phyloP scores from a whole-genome alignment of 225 moss, liverwort and hornwort genomes.

The Marchantia polymorpha region DNA sequence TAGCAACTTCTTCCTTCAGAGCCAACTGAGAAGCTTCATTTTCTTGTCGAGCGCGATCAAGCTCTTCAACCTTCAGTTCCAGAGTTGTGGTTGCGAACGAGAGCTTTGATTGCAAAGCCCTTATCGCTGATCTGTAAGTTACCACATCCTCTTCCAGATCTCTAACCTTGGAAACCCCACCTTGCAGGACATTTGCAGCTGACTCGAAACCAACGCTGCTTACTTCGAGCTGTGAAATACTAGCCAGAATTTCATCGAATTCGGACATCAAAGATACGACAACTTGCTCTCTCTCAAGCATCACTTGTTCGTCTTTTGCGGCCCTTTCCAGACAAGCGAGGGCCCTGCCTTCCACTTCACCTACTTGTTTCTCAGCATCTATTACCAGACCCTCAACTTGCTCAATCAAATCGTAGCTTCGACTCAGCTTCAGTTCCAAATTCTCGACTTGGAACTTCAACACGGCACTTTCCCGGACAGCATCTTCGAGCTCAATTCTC shows the following conservation, averaged over 20 bases:
- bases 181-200: not conserved
- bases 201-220: slow-evolving; percentile 1
- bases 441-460: slow-evolving; percentile 3
- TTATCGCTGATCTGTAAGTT: not conserved
- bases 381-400: slow-evolving; percentile 1
- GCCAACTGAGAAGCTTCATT: slow-evolving; percentile 16
- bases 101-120: slow-evolving; percentile 8
- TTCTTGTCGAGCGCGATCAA: not conserved
- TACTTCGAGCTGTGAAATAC: slow-evolving; percentile 11
- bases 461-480: slow-evolving; percentile 18
- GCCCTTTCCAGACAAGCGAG: not conserved
- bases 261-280: not conserved
- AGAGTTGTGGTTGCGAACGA: not conserved
- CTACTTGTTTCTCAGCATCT: slow-evolving; percentile 9
- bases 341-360: not conserved
- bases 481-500: slow-evolving; percentile 29
- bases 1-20: slow-evolving; percentile 23
- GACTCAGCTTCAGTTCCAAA: slow-evolving; percentile 8
- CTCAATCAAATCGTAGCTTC: not conserved
- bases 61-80: slow-evolving; percentile 13
- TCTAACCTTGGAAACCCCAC: slow-evolving; percentile 12
- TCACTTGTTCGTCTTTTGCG: slow-evolving; percentile 7
- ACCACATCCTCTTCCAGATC: slow-evolving; percentile 23
- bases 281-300: slow-evolving; percentile 1
- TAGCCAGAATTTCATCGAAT: slow-evolving; percentile 1